Evolutionary conservation across 2,329 filamentous ascomycete species (phyloP).

Genomic region (Ceratocystis albifundus): DNA sequence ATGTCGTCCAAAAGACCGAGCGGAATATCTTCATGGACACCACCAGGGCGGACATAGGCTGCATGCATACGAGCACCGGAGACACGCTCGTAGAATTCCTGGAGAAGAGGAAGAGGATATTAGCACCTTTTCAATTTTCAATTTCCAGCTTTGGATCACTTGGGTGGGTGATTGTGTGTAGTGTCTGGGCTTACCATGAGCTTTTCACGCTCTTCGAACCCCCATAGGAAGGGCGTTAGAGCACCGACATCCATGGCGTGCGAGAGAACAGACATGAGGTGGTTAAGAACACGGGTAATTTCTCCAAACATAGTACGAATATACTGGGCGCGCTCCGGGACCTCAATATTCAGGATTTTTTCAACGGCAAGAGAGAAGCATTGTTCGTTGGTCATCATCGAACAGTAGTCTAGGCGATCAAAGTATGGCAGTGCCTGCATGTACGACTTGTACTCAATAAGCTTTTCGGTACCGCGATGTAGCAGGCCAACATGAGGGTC

Average conservation of each 20-base stretch:
- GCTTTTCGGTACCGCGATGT: conserved; percentile 95
- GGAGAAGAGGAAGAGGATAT: conserved; percentile 9
- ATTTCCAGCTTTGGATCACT: not conserved
- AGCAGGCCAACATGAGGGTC: conserved; percentile 95
- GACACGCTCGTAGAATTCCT: conserved; percentile 99
- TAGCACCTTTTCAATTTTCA: not conserved
- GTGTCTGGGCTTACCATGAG: conserved; percentile 63
- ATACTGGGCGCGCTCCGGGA: conserved; percentile 90
- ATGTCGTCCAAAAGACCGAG: conserved; percentile 93
- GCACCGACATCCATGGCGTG: conserved; percentile 99
- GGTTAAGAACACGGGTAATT: conserved; percentile 87
- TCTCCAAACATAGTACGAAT: conserved; percentile 94
- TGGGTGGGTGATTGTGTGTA: not conserved
- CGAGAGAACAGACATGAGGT: conserved; percentile 93
- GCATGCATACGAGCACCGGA: conserved; percentile 95
- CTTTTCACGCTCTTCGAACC: conserved; percentile 99
- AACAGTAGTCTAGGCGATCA: conserved; percentile 96
- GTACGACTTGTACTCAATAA: conserved; percentile 99
- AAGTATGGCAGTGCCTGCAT: conserved; percentile 97
- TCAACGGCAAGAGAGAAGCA: conserved; percentile 91
- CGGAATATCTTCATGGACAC: conserved; percentile 91
- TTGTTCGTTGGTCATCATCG: conserved; percentile 99
- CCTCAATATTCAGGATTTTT: conserved; percentile 94
- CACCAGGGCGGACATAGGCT: conserved; percentile 90
- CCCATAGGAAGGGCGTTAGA: conserved; percentile 96